Conservation (phyloP, 768 basidiomycete species). For the Tulasnella sp. region DNA sequence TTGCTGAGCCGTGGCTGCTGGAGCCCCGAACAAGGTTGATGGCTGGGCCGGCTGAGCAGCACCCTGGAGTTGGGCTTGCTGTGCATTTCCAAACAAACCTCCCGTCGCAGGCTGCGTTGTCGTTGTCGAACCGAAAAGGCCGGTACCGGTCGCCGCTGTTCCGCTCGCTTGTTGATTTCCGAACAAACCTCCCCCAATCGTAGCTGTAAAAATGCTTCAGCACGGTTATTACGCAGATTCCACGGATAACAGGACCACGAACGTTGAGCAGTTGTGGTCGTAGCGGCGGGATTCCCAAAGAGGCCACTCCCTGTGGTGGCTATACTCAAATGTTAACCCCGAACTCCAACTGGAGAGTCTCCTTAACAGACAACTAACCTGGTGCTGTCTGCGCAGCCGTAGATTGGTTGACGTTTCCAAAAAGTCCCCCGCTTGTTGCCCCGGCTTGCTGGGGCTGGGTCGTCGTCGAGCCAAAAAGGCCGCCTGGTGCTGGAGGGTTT, state of each 20-base stretch:
- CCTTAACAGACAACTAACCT: background rate
- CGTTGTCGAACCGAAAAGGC: background rate
- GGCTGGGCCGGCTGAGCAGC: background rate
- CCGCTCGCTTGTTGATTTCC: background rate
- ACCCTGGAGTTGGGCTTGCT: background rate
- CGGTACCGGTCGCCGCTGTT: background rate
- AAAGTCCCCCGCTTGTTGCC: background rate
- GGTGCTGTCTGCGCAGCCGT: background rate
- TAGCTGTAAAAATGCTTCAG: background rate
- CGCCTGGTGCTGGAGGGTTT: background rate
- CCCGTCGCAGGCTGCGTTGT: background rate
- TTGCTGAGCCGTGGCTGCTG: background rate
- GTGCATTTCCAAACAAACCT: slow-evolving; percentile 2
- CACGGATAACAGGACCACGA: background rate
- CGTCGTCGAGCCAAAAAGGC: background rate
- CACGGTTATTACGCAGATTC: background rate
- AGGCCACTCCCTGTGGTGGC: background rate
- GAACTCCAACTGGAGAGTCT: background rate
- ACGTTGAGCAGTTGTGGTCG: background rate
- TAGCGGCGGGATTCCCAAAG: background rate
- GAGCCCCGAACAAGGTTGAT: background rate
- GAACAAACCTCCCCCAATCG: background rate
- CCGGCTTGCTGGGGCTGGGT: background rate
- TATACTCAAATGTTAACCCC: background rate
- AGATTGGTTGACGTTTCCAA: background rate